Evolutionary conservation across 208 protist genomes (phyloP).

Genomic region (Zelonia costaricensis): DNA sequence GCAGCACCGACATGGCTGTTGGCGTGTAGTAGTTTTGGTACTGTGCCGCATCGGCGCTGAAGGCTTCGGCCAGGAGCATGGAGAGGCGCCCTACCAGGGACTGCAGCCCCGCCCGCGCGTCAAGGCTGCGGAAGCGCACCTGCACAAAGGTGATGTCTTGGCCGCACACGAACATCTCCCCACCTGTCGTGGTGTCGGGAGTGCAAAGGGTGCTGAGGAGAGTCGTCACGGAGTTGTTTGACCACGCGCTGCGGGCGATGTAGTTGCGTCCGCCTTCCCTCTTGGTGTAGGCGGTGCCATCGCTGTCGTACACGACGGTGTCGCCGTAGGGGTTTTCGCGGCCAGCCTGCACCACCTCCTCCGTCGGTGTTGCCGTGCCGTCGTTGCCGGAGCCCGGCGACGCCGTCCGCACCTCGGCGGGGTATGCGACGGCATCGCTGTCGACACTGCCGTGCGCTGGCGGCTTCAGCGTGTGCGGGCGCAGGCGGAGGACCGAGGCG

Average conservation of each 20-base stretch:
- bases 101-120: slow-evolving; percentile 1
- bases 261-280: background rate
- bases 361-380: background rate
- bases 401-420: background rate
- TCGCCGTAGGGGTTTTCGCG: slow-evolving; percentile 16
- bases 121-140: slow-evolving; percentile 14
- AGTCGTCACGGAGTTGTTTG: background rate
- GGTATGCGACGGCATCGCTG: background rate
- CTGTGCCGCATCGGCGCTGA: no score
- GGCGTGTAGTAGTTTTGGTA: no score
- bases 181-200: background rate
- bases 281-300: slow-evolving; percentile 20
- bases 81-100: slow-evolving; percentile 3
- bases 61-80: background rate
- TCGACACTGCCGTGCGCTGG: background rate
- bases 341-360: background rate
- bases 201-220: background rate
- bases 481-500: slow-evolving; percentile 13
- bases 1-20: no score
- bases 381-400: background rate
- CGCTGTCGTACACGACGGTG: slow-evolving; percentile 31
- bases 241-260: background rate
- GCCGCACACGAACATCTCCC: slow-evolving; percentile 1
- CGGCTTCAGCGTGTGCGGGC: background rate
- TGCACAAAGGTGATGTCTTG: background rate